Conservation (phyloP, 2,329 filamentous ascomycete genomes). For the Sporothrix euskadiensis region DNA sequence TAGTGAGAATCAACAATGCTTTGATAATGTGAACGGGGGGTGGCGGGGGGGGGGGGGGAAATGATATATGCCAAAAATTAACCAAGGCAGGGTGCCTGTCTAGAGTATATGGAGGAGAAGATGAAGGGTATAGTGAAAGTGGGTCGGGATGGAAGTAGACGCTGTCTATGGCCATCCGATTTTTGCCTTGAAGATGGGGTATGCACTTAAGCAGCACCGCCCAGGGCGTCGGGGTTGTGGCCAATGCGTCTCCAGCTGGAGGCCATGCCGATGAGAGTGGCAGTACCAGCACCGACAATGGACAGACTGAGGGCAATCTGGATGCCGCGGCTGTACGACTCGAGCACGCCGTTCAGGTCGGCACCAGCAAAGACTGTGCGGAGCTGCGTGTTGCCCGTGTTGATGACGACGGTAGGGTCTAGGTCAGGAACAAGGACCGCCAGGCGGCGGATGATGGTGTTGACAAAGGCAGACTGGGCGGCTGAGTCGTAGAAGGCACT, state of each 20-base stretch:
- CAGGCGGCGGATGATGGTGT: slow-evolving; percentile 39
- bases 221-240: slow-evolving; percentile 25
- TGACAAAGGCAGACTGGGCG: slow-evolving; percentile 45
- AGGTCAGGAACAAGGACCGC: slow-evolving; percentile 31
- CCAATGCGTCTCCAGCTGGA: slow-evolving; percentile 28
- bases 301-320: slow-evolving; percentile 36
- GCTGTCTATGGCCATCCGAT: background rate
- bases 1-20: background rate
- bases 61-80: background rate
- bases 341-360: slow-evolving; percentile 52
- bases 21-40: background rate
- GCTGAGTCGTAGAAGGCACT: slow-evolving; percentile 52
- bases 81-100: background rate
- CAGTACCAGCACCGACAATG: slow-evolving; percentile 27
- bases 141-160: background rate
- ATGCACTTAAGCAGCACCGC: slow-evolving; percentile 29
- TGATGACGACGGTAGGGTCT: slow-evolving; percentile 35
- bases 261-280: slow-evolving; percentile 38
- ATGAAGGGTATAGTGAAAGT: background rate
- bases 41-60: too few relatives aligned
- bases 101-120: background rate
- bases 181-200: background rate
- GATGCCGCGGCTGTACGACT: slow-evolving; percentile 55
- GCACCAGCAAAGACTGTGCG: slow-evolving; percentile 48
- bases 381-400: slow-evolving; percentile 52